Evolutionary conservation across 306 rosid genomes (phyloP), one percentile per base, ranked within the genome.

Genomic region (Castanospermum australe): DNA sequence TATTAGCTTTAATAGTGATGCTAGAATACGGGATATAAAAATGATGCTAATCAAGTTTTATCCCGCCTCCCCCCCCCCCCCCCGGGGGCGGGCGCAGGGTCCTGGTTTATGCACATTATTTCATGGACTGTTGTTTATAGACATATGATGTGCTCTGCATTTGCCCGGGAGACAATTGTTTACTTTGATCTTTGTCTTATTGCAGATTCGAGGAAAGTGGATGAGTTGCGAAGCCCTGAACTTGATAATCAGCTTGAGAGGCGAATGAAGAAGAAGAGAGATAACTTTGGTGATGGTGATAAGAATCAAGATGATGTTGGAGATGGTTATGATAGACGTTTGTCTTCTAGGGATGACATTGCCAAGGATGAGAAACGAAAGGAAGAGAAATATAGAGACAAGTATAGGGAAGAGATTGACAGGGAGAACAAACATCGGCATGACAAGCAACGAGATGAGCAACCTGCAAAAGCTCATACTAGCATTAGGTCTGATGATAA

Each of bases 311-410:
- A 88, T 76, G 93, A 88, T 78, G 47, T 30, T 7, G 86, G 89
- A 17, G 97, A 93, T 77, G 75, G 86, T 52, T 88, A 67, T 68
- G 87, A 84, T 66, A 91, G 90, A 52, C 83, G 84, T 52, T 73
- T 88, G 70, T 89, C 87, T 42, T 86, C 92, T 64, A 89, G 84
- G 86, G 94, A 91, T 85, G 97, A 90, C 72, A 38, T 36, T 85
- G 73, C 84, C 42, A 90, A 85, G 86, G 98, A 93, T 75, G 94
- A n/a, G 81, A 61, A 89, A 85, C 94, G 88, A 73, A 96, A 83
- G 82, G 98, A 96, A 79, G 99, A 96, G 33, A 91, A 87, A 82
- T 82, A 87, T 61, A 87, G 80, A 80, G 98, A 91, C 85, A 96
- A 89, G 78, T 78, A 84, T 72, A 82, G 90, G 78, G 98, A 93